Base-by-base conservation (phyloP, 2,329 filamentous ascomycete genomes). In the Thyridium curvatum region DNA sequence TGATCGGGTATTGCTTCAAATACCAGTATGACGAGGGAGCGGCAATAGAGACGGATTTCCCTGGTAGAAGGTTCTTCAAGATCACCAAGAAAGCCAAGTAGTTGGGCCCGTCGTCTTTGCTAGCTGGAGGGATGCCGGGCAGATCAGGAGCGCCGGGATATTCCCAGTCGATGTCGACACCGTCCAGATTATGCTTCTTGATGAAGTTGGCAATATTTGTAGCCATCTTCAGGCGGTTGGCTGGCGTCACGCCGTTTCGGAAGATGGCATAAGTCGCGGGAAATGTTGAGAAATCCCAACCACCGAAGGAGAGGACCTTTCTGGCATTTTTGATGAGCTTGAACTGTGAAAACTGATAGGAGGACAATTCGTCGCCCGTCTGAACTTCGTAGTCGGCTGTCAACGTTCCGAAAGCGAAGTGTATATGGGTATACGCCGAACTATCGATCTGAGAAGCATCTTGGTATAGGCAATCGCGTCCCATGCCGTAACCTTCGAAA, bases 241-340 rank as follows among this genome's bases (percentile, higher is more conserved):
- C 42, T 4, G 29, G n/a, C 6, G 30, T 45, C 10, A 46, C 37
- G 21, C 36, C 48, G 5, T 43, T 18, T 2, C 65, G 52, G 38
- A 69, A 60, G 30, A 68, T 61, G 14, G 40, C 29, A 40, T 58
- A 67, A 0, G 62, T 65, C 4, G 38, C 49, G 0, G 57, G 51
- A 2, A 54, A 49, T 0, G 66, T 69, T 1, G 58, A 65, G 41
- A 64, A 62, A 15, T 49, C 52, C 68, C 68, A 70, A 18, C 68
- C 68, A 15, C 67, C 66, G 45, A 71, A 61, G 1, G 62, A 61
- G 8, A 71, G 18, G 30, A 72, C 62, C n/a, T 46, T 49, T 42
- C 68, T 64, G 32, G 55, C n/a, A 9, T 48, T 48, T 1, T 18
- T 42, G 12, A 60, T 30, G 1, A 43, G 40, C 29, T 51, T 52